Evolutionary conservation across 257 asterid genomes (phyloP), one percentile per base, ranked within the genome.

Genomic region (Solanum chmielewskii): DNA sequence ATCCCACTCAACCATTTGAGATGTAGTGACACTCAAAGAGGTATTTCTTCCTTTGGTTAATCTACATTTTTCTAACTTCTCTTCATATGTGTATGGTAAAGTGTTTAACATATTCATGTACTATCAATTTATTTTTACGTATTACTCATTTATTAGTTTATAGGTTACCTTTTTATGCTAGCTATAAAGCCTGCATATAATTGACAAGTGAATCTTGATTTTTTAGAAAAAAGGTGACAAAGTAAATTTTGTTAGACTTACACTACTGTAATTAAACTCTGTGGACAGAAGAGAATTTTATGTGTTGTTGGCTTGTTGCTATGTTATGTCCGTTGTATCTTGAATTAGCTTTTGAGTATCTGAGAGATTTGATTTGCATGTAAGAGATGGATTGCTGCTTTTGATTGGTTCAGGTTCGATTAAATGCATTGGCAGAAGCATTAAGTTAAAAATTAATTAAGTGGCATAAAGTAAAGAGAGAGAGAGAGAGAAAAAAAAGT

Each of bases 31-130:
- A 60, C 68, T 69, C 49, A 18, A 69, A 41, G 62, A 71, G 60
- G 49, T 21, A 86, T 31, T 92, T 92, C 92, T 89, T 89, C 87
- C 85, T 78, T 86, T 88, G 89, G 92, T 90, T 90, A 78, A 88
- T 88, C 88, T 86, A 62, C 90, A 73, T 73, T 16, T 16, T 11
- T 83, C 85, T 45, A 89, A 60, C 74, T 71, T 86, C 85, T 87
- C 86, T 90, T 83, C 70, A 39, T 11, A 41, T 41, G 83, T 76
- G 20, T 42, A 39, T 41, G 83, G 13, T 11, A 3, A 23, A 23
- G 59, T 41, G 21, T 75, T 75, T 41, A n/a, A 75, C 35, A 6
- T 41, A 69, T 75, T 39, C 52, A 39, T 74, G 0, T 71, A 33
- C 45, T 71, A 4, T 70, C 41, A 35, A 6, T 27, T 73, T 73